These are phyloP conservation scores for Elsinoe batatas DNA, from an alignment of 2,329 filamentous ascomycete species.

Conservation along the genomic window DNA sequence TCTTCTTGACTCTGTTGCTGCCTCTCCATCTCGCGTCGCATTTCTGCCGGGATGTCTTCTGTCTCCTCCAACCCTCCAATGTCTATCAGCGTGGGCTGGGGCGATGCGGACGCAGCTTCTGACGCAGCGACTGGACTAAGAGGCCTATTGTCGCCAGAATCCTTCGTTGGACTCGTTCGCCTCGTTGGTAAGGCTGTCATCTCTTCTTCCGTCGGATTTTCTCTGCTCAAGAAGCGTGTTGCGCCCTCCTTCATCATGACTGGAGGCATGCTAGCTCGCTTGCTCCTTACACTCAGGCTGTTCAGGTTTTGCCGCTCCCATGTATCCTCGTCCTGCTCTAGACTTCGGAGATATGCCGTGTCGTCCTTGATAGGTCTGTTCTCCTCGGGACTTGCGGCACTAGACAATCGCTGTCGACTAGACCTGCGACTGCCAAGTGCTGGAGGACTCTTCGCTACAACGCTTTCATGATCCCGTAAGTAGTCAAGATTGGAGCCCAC, in stretches of 20 bases:
- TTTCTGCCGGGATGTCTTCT: conserved; percentile 72
- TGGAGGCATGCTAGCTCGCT: conserved; percentile 61
- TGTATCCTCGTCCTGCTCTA: conserved; percentile 50
- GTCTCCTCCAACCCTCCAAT: conserved; percentile 54
- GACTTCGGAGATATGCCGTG: conserved; percentile 69
- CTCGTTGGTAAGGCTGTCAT: not conserved
- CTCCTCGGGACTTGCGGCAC: conserved; percentile 41
- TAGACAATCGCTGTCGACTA: conserved; percentile 23
- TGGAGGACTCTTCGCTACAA: conserved; percentile 22
- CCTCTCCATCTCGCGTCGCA: conserved; percentile 81
- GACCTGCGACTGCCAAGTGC: conserved; percentile 24
- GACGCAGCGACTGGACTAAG: conserved; percentile 66
- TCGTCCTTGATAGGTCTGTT: conserved; percentile 62
- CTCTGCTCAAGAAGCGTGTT: not conserved
- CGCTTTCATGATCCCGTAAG: conserved; percentile 63
- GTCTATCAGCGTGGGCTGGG: conserved; percentile 41
- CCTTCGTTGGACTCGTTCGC: conserved; percentile 36
- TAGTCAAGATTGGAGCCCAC: conserved; percentile 76
- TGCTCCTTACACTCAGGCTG: conserved; percentile 52
- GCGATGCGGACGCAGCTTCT: conserved; percentile 59
- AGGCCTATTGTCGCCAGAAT: not conserved
- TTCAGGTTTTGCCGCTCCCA: conserved; percentile 32
- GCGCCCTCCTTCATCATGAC: conserved; percentile 27
- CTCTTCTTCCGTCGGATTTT: not conserved
- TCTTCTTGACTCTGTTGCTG: conserved; percentile 77